Percentiles rank a stretch among this genome's conserved stretches.
These are phyloP conservation scores for Mycena vitilis DNA, from an alignment of 768 basidiomycete genomes.

Conservation along the genomic window DNA sequence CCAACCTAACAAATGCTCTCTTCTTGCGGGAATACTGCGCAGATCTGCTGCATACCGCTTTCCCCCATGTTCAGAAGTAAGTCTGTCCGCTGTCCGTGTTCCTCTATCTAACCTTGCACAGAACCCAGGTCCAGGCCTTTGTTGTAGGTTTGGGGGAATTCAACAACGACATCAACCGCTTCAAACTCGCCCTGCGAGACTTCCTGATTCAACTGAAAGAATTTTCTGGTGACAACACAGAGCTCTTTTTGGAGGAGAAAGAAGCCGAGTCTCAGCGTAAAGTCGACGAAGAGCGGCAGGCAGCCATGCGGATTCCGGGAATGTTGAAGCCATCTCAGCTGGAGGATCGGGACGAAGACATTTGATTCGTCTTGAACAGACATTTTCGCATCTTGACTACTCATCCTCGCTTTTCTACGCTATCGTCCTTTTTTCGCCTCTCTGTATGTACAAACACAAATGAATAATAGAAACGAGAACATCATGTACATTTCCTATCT, in stretches of 20 bases:
- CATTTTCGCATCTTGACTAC: conserved; percentile 40
- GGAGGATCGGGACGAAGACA: conserved; percentile 94
- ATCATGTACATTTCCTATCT: conserved; percentile 10
- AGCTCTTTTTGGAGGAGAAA: conserved; percentile 94
- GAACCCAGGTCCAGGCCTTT: conserved; percentile 79
- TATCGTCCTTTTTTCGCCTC: conserved; percentile 33
- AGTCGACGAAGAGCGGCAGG: conserved; percentile 85
- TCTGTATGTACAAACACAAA: conserved; percentile 25
- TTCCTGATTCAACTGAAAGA: conserved; percentile 99
- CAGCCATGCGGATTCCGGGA: conserved; percentile 95
- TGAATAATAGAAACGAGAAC: conserved; percentile 32
- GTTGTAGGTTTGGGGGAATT: conserved; percentile 75
- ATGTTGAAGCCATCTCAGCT: conserved; percentile 96
- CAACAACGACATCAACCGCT: conserved; percentile 85
- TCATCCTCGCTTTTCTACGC: conserved; percentile 44
- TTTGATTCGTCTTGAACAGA: conserved; percentile 54
- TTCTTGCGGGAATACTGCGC: conserved; percentile 90
- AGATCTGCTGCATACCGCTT: conserved; percentile 87
- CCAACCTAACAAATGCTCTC: conserved; percentile 78
- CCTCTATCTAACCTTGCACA: conserved; percentile 44
- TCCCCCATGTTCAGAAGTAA: conserved; percentile 91
- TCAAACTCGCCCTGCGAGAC: conserved; percentile 95
- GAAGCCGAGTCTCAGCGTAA: conserved; percentile 85
- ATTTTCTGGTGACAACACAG: conserved; percentile 94
- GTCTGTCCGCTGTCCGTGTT: conserved; percentile 41